A percentile compares a stretch with the other conserved stretches of the same genome.
Evolutionary conservation across 1,139 yeast genomes (phyloP).

Genomic region (Candida sanyaensis): DNA sequence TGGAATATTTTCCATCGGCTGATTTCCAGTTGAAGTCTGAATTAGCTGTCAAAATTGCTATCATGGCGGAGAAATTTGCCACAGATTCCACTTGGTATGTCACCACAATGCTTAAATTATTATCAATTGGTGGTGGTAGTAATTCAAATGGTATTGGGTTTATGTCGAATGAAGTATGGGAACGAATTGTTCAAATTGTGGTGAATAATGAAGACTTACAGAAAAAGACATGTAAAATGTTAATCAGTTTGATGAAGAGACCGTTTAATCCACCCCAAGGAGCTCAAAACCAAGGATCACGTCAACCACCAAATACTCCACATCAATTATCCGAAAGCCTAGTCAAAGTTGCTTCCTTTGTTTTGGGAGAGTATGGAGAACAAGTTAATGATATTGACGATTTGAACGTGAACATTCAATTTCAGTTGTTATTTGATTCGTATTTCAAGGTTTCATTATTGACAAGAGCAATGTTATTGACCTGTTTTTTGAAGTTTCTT

Average conservation of each 20-base stretch:
- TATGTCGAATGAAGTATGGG: constrained; percentile 86
- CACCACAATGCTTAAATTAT: constrained; percentile 66
- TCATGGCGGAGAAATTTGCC: constrained; percentile 78
- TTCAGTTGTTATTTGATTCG: constrained; percentile 61
- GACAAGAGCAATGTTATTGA: constrained; percentile 71
- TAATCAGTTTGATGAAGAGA: constrained; percentile 35
- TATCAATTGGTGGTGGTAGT: constrained; percentile 62
- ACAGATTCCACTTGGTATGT: constrained; percentile 86
- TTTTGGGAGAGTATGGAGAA: constrained; percentile 81
- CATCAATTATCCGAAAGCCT: constrained; percentile 53
- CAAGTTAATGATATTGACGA: constrained; percentile 32
- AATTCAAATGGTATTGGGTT: constrained; percentile 33
- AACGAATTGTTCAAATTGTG: constrained; percentile 80
- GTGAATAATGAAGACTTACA: constrained; percentile 81
- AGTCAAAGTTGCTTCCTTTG: constrained; percentile 72
- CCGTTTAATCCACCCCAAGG: constrained; percentile 15
- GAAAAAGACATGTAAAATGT: constrained; percentile 56
- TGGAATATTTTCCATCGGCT: constrained; percentile 61
- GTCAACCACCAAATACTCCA: constrained; percentile 11
- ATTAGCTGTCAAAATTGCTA: constrained; percentile 79
- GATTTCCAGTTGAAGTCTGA: constrained; percentile 71
- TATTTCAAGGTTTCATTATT: constrained; percentile 60
- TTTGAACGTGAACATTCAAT: constrained; percentile 54
- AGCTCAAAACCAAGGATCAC: neutral
- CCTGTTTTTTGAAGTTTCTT: constrained; percentile 64